phyloP scores from a whole-genome alignment of 2,329 filamentous ascomycete species.

The Ceratocystis variospora region DNA sequence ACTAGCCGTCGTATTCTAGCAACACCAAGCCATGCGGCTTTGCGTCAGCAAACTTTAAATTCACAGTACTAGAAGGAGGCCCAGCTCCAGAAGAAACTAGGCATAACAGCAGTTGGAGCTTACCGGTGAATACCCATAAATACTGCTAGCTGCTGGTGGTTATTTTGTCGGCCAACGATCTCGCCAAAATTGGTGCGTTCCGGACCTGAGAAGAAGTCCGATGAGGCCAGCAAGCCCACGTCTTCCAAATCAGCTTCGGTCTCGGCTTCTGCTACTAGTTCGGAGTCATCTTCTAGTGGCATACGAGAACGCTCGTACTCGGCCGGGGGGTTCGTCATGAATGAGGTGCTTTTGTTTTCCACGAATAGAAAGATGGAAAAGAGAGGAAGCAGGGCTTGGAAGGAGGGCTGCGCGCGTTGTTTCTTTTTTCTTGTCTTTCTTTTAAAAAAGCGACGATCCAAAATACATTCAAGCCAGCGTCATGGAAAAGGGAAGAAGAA shows the following conservation, averaged over 20 bases:
- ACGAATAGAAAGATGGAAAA: not conserved
- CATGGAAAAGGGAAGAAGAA: too few species aligned
- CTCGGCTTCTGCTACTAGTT: conserved; percentile 6
- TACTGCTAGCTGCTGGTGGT: conserved; percentile 15
- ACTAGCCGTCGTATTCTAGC: conserved; percentile 20
- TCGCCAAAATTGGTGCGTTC: conserved; percentile 16
- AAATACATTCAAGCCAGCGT: too few species aligned
- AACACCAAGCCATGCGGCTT: not conserved
- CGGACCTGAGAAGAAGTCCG: conserved; percentile 9
- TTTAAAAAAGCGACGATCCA: too few species aligned
- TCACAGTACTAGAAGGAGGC: not conserved
- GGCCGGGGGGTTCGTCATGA: not conserved
- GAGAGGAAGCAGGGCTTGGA: too few species aligned
- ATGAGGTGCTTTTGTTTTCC: not conserved
- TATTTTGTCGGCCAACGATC: conserved; percentile 8
- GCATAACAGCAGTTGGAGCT: not conserved
- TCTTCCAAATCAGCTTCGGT: conserved; percentile 11
- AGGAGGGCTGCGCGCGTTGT: not conserved
- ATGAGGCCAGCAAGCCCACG: conserved; percentile 6
- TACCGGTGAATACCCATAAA: conserved; percentile 20
- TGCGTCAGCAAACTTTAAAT: not conserved
- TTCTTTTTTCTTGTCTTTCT: not conserved
- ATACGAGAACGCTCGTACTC: not conserved
- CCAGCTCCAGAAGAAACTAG: not conserved
- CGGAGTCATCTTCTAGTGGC: conserved; percentile 6